Evolutionary conservation across 768 basidiomycete genomes (phyloP), one percentile per base, ranked within the genome.

Genomic region (Leccinum subtestaceum): DNA sequence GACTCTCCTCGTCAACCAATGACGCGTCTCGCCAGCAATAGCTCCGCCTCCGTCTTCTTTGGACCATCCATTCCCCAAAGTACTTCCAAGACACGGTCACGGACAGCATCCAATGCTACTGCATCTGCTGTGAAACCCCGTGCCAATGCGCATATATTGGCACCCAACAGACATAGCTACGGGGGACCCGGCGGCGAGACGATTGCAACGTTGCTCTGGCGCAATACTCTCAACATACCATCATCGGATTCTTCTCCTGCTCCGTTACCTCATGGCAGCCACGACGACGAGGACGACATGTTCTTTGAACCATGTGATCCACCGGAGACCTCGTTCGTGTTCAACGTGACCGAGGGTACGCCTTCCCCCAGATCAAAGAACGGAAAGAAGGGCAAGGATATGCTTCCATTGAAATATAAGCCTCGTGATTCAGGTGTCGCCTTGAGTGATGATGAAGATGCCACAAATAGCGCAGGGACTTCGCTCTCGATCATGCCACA

Each of bases 21-120:
- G 45, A 78, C 70, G 49, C 82, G 87, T 36, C 77, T 83, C 19
- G 77, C 85, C 21, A 86, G 76, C 55, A 67, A 63, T 9, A 75
- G 82, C 64, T 81, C 83, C 2, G 86, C 85, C 17, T 84, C 87
- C 0, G 72, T 87, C 11, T 89, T 89, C 70, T 90, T 89, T 66
- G 88, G 87, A 2, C 73, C 73, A 2, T 69, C 73, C n/a, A 73
- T 74, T 8, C 73, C 74, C 48, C 74, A 72, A 51, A 32, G 5
- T 2, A n/a, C 57, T 21, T 56, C 43, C 55, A 65, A 65, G 65
- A 46, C 65, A 10, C 70, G 60, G 36, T 59, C 64, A 45, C 68
- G 63, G 17, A 74, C 70, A 36, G 27, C 60, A 5, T 69, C 71
- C 1, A 71, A 63, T 36, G 57, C 59, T 17, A 12, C 63, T 17